These are phyloP conservation scores for Chaetomiaceae sp. DNA, from an alignment of 2,329 filamentous ascomycete genomes.

Conservation along the genomic window DNA sequence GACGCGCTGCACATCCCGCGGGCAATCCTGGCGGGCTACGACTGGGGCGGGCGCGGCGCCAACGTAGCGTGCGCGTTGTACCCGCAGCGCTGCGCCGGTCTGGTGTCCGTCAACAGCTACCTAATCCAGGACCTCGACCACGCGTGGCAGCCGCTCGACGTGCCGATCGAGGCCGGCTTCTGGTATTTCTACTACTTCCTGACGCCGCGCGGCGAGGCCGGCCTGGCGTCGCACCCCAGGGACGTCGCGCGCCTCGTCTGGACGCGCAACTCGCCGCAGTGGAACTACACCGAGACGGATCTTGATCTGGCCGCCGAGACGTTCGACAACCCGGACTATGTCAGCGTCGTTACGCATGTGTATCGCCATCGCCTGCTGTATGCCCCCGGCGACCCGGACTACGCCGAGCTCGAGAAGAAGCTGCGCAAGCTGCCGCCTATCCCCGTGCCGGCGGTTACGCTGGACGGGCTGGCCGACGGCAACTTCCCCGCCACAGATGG, in stretches of 20 bases:
- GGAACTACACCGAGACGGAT: no score
- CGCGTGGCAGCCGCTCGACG: conserved; percentile 2
- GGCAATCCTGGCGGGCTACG: not conserved
- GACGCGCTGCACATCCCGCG: not conserved
- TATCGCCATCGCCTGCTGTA: not conserved
- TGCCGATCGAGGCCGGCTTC: conserved; percentile 2
- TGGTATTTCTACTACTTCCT: conserved; percentile 5
- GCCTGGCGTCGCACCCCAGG: not conserved
- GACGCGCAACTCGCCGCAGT: no score
- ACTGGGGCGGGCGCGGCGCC: not conserved
- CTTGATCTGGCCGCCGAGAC: no score
- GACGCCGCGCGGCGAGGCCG: conserved; percentile 3
- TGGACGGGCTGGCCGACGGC: conserved; percentile 1
- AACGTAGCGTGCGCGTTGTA: not conserved
- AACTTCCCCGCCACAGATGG: conserved; percentile 1
- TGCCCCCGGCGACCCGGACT: not conserved
- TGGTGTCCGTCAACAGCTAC: conserved; percentile 2
- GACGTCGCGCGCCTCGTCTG: no score
- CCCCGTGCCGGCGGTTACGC: not conserved
- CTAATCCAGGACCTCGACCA: not conserved
- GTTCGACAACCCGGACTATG: conserved; percentile 4
- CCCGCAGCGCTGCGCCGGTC: not conserved
- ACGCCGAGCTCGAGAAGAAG: not conserved
- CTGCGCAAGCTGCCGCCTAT: not conserved
- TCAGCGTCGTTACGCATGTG: not conserved